Conservation (phyloP, 306 rosid species). For the Malus sieversii region DNA sequence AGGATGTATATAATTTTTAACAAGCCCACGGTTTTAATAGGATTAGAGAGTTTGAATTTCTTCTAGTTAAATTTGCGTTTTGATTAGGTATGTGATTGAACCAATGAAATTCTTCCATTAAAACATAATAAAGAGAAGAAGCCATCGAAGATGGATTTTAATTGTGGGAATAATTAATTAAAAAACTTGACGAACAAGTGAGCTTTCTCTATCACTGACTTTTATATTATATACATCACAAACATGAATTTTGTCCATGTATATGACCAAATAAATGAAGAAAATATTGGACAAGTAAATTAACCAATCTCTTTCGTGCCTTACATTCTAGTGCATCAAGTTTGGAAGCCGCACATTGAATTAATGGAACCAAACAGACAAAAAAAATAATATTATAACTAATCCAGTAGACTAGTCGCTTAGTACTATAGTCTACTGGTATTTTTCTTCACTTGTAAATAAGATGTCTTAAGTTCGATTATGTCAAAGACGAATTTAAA, state of each 20-base stretch:
- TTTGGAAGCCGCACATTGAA: neutral
- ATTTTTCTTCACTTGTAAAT: too few relatives aligned
- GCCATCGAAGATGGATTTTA: neutral
- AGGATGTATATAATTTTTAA: neutral
- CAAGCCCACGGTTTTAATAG: neutral
- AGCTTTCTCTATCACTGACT: neutral
- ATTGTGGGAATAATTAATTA: neutral
- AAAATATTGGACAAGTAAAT: neutral
- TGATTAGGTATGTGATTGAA: neutral
- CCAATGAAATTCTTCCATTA: neutral
- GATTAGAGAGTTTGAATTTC: neutral
- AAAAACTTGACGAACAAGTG: neutral
- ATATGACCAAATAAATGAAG: neutral
- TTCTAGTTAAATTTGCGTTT: neutral
- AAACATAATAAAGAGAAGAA: neutral
- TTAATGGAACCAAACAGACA: too few relatives aligned
- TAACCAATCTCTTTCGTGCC: neutral
- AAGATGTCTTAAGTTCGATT: fast-evolving
- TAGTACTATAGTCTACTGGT: fast-evolving
- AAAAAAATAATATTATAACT: neutral
- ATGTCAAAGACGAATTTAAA: fast-evolving
- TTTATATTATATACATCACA: neutral
- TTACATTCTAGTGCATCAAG: neutral
- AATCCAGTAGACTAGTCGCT: fast-evolving
- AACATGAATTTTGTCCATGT: neutral